Percentiles rank a stretch among this genome's conserved stretches.
These are phyloP conservation scores for Coniella vitis DNA, from an alignment of 2,329 filamentous ascomycete genomes.

Conservation along the genomic window DNA sequence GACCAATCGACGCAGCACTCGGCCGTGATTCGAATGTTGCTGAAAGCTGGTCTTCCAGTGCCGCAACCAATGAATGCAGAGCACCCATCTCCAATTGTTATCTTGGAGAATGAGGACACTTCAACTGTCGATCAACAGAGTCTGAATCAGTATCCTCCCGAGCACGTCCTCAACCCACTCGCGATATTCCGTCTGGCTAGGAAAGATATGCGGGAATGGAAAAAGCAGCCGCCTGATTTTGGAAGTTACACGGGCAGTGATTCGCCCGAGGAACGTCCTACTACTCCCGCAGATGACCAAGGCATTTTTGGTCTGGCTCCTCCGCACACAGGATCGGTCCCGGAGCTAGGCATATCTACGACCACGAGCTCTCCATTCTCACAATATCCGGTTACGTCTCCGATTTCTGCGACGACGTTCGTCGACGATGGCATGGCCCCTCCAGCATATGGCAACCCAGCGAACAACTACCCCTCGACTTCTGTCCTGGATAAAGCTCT, in stretches of 20 bases:
- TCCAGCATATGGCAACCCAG: background rate
- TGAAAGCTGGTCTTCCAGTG: background rate
- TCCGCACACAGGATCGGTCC: background rate
- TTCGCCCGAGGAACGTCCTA: background rate
- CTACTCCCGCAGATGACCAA: background rate
- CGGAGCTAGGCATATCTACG: background rate
- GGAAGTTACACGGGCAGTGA: background rate
- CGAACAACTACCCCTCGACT: background rate
- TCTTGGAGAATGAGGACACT: background rate
- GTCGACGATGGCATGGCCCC: background rate
- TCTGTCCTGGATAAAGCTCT: background rate
- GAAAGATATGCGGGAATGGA: background rate
- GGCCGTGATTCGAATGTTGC: background rate
- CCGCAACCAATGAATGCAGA: background rate
- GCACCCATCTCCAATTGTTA: background rate
- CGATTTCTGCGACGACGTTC: background rate
- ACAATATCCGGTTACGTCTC: background rate
- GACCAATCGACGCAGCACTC: background rate
- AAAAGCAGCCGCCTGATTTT: background rate
- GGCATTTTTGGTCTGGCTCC: background rate
- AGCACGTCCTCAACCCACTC: slow-evolving; percentile 9
- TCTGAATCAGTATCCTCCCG: background rate
- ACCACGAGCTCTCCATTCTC: background rate
- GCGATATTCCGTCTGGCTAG: slow-evolving; percentile 12
- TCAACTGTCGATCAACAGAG: background rate